These are phyloP conservation scores for Alternaria angustiovoidea DNA, from an alignment of 2,329 filamentous ascomycete species.

Conservation along the genomic window DNA sequence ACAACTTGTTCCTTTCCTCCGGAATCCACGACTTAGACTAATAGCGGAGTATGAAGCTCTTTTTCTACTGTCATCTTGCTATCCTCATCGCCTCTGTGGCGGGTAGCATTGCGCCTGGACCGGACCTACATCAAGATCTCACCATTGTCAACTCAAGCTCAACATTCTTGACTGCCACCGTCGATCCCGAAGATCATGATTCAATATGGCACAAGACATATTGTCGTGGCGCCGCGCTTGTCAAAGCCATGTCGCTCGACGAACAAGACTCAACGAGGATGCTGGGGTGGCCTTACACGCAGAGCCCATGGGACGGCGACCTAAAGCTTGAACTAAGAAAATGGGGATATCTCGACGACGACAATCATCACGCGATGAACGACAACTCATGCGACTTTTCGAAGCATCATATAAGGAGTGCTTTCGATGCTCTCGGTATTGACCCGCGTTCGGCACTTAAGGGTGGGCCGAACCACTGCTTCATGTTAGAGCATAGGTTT, in stretches of 20 bases:
- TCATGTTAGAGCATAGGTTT: slow-evolving; percentile 3
- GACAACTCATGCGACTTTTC: slow-evolving; percentile 13
- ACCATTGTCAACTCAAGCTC: not conserved
- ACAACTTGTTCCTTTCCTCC: not conserved
- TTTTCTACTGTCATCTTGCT: not conserved
- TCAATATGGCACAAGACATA: too few species aligned
- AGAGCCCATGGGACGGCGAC: slow-evolving; percentile 12
- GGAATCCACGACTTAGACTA: not conserved
- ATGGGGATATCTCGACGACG: slow-evolving; percentile 18
- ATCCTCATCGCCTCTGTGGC: not conserved
- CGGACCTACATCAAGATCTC: not conserved
- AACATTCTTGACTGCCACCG: not conserved
- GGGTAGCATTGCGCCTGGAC: not conserved
- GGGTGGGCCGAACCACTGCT: slow-evolving; percentile 20
- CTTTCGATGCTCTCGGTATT: slow-evolving; percentile 10
- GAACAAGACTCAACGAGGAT: too few species aligned
- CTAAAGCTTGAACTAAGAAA: slow-evolving; percentile 11
- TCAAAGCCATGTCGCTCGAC: too few species aligned
- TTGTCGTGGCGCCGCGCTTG: too few species aligned
- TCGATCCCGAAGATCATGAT: not conserved
- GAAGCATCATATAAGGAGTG: slow-evolving; percentile 3
- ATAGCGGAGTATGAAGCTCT: not conserved
- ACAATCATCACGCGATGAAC: not conserved
- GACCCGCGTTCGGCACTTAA: not conserved
- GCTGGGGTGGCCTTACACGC: slow-evolving; percentile 7